Base-by-base conservation (phyloP, 768 basidiomycete species). In the Auricularia cornea region DNA sequence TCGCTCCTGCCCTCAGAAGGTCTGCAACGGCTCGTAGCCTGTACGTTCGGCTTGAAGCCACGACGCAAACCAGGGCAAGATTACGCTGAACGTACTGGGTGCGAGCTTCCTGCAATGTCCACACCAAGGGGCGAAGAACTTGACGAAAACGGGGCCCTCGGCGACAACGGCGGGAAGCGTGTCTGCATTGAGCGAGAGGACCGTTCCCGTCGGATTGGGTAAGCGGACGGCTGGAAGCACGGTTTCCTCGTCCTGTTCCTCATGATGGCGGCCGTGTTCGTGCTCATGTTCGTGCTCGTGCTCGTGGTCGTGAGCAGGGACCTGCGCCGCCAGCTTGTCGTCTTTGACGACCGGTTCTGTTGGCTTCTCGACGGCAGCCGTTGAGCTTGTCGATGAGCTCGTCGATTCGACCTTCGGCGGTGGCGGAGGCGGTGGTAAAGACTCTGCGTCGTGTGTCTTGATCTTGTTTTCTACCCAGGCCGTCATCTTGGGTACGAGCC, bases 41-140 rank as follows among this genome's bases (percentile, higher is more conserved):
- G n/a, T n/a, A n/a, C n/a, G n/a, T n/a, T n/a, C n/a, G n/a, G n/a
- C n/a, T n/a, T n/a, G n/a, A n/a, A n/a, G n/a, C n/a, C n/a, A n/a
- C n/a, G n/a, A n/a, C n/a, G n/a, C n/a, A n/a, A n/a, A n/a, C 28
- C 28, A 59, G n/a, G 61, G 14, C 29, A 35, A 38, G 31, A 23
- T 4, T 33, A 16, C 23, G 26, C 18, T 18, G 28, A 14, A 67
- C 78, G 64, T 52, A 79, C 78, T 72, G 2, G 79, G 94, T 0
- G 92, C 91, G 1, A 98, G 81, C 71, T 92, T 92, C 77, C 97
- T 95, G 82, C 96, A 99, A 75, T 98, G 95, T 3, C 91, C 91
- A 33, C 70, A 85, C 89, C 95, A 98, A 0, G 95, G 95, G 0
- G 94, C 96, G 72, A 83, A 98, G 78, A 91, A 98, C 71, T 89